Evolutionary conservation across 108 stramenopile genomes (phyloP).

Genomic region (Cyclotella choctawhatcheeana): DNA sequence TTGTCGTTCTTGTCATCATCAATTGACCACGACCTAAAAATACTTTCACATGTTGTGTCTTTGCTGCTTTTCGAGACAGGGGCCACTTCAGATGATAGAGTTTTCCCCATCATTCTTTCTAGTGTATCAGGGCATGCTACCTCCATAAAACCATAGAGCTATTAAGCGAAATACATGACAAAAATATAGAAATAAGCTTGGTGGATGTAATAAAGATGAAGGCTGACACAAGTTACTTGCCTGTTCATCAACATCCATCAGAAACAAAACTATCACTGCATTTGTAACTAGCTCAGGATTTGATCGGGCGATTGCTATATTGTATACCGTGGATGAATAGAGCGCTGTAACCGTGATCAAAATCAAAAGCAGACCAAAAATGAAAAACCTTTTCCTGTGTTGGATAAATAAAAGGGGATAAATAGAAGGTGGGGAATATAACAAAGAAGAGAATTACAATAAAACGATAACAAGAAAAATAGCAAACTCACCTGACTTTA

Average conservation of each 20-base stretch:
- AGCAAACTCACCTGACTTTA: neutral
- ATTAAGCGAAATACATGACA: neutral
- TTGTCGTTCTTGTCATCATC: too few relatives aligned
- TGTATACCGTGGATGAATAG: conserved; percentile 22
- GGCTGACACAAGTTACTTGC: neutral
- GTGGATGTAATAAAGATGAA: too few relatives aligned
- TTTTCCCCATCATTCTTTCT: neutral
- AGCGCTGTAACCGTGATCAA: conserved; percentile 9
- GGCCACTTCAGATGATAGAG: neutral
- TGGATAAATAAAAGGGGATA: neutral
- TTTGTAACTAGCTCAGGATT: conserved; percentile 31
- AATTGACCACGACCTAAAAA: too few relatives aligned
- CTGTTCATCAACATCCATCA: conserved; percentile 30
- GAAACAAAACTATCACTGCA: conserved; percentile 29
- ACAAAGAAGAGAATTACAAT: too few relatives aligned
- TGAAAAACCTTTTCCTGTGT: neutral
- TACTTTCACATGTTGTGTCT: neutral
- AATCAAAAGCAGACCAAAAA: neutral
- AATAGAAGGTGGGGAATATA: too few relatives aligned
- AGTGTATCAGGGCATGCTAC: neutral
- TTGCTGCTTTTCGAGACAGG: neutral
- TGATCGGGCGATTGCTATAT: conserved; percentile 21
- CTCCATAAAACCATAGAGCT: neutral
- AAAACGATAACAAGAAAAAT: too few relatives aligned
- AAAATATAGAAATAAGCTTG: neutral